Base-by-base conservation (phyloP, 345 rosid genomes). In the Triadica sebifera region DNA sequence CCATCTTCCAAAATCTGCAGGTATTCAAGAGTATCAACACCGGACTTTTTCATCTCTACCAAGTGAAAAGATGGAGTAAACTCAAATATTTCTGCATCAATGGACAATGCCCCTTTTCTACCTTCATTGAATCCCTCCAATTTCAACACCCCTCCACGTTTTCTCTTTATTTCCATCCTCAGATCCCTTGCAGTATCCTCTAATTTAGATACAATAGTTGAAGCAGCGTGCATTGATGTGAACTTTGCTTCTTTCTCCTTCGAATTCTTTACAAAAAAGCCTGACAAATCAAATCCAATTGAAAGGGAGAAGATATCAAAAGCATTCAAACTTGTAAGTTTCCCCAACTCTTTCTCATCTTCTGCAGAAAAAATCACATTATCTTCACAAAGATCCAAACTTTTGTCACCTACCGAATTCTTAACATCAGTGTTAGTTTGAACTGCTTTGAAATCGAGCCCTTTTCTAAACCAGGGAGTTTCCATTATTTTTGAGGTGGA, bases 251-350 rank as follows among this genome's bases (percentile, higher is more conserved):
- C 79, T 39, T 70, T 69, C 34, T 70, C 66, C 41, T 51, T n/a
- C 41, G 52, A 17, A 39, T 39, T 25, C 43, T 45, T 37, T 0
- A 19, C 45, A 62, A 76, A 62, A 25, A 70, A 75, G 49, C 78
- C 78, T 22, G 79, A 76, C 57, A 76, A n/a, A 56, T 76, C 68
- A 2, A 76, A 46, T 9, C 79, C 79, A 22, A 12, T 38, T 3
- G 79, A 76, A 39, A 62, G 70, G 50, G 79, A 76, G 43, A 76
- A 70, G 51, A 76, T 76, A 64, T 76, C 70, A 22, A 76, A 76
- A 11, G 74, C 79, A 25, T 76, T 76, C 60, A 76, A 62, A 70
- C 55, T 62, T 13, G 64, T 53, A 11, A 69, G 70, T 22, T 62
- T 70, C 53, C 72, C 59, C 34, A 47, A 7, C 10, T 75, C 73